Conservation (phyloP, 2,329 filamentous ascomycete species). For the Orbilia quercus region DNA sequence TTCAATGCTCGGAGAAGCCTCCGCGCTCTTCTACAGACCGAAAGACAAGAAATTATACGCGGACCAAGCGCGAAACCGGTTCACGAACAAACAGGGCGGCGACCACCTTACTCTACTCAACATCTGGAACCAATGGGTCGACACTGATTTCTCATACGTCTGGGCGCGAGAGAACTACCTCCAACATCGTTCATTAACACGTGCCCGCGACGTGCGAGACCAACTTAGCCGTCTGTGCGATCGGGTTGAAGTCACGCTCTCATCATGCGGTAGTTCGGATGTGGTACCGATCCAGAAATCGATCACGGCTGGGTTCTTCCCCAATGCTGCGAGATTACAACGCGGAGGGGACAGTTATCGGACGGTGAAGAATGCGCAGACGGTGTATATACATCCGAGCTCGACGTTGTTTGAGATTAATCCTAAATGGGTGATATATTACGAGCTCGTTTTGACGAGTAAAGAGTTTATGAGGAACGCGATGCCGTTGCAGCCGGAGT, state of each 20-base stretch:
- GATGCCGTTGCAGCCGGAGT: constrained; percentile 84
- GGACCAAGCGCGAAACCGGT: constrained; percentile 86
- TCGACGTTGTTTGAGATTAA: constrained; percentile 81
- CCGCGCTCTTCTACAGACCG: constrained; percentile 89
- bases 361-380: constrained; percentile 88
- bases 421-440: constrained; percentile 89
- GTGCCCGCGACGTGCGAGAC: constrained; percentile 90
- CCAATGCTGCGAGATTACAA: constrained; percentile 86
- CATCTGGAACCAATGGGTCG: constrained; percentile 95
- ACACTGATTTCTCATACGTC: constrained; percentile 85
- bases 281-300: constrained; percentile 84
- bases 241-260: constrained; percentile 81
- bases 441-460: constrained; percentile 81
- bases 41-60: constrained; percentile 98
- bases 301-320: constrained; percentile 91
- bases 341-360: constrained; percentile 87
- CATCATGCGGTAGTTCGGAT: constrained; percentile 75
- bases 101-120: constrained; percentile 90
- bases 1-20: constrained; percentile 91
- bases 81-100: constrained; percentile 89
- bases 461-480: constrained; percentile 94
- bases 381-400: constrained; percentile 90
- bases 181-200: constrained; percentile 86
- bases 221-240: constrained; percentile 93
- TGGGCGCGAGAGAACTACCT: constrained; percentile 95